These are phyloP conservation scores for Emmonsiellopsis sp. DNA, from an alignment of 2,329 filamentous ascomycete genomes.

Conservation along the genomic window DNA sequence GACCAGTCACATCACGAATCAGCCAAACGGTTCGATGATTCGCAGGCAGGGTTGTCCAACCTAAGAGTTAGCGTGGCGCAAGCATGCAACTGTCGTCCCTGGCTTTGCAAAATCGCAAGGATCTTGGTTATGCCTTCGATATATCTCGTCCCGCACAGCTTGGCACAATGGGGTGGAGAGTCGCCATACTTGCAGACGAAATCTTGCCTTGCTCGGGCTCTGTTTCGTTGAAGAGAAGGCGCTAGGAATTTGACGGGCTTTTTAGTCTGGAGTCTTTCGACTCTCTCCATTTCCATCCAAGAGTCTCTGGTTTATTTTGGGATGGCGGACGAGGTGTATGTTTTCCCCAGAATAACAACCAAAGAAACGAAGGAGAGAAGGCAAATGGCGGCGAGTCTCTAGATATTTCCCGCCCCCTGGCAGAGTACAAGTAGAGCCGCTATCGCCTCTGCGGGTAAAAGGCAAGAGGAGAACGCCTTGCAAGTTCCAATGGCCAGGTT, in stretches of 20 bases:
- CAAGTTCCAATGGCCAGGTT: too few relatives aligned
- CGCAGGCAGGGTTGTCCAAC: slow-evolving; percentile 2
- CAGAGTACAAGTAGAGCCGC: too few relatives aligned
- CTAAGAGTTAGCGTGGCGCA: neutral
- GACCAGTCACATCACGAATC: slow-evolving; percentile 7
- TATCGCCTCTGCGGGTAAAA: too few relatives aligned
- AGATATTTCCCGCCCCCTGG: too few relatives aligned
- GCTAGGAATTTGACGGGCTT: neutral
- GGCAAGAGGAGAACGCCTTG: too few relatives aligned
- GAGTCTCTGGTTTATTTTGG: neutral
- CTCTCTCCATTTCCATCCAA: neutral
- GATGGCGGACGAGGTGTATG: neutral
- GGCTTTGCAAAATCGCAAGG: neutral
- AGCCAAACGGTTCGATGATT: slow-evolving; percentile 7
- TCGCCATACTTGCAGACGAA: neutral
- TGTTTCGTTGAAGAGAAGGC: neutral
- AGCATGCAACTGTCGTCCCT: neutral
- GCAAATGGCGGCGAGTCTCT: too few relatives aligned
- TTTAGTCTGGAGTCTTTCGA: neutral
- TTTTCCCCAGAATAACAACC: too few relatives aligned
- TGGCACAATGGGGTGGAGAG: too few relatives aligned
- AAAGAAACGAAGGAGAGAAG: too few relatives aligned
- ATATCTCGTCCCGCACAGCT: too few relatives aligned
- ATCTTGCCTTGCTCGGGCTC: neutral
- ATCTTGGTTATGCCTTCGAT: too few relatives aligned